These are phyloP conservation scores for Aspergillus tamarii DNA, from an alignment of 2,329 filamentous ascomycete species.

Conservation along the genomic window DNA sequence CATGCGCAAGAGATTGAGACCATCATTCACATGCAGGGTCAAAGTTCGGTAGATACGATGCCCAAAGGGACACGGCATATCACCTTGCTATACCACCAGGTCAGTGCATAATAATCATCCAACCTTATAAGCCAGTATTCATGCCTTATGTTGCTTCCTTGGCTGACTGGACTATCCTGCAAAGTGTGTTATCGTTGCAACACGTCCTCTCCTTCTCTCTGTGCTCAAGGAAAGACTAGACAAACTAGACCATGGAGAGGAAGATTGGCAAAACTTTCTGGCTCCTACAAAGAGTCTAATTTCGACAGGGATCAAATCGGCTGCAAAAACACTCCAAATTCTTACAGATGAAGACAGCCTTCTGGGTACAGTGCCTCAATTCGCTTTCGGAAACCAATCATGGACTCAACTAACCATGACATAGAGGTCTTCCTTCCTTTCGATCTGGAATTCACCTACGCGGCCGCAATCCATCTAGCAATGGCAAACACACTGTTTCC, in stretches of 20 bases:
- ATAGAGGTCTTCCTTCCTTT: conserved; percentile 44
- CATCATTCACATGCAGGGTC: conserved; percentile 39
- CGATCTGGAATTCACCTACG: conserved; percentile 44
- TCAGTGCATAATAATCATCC: conserved; percentile 15
- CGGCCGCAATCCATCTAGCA: conserved; percentile 38
- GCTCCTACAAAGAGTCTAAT: conserved; percentile 41
- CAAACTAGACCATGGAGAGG: conserved; percentile 26
- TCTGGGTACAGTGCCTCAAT: conserved; percentile 32
- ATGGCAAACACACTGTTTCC: conserved; percentile 45
- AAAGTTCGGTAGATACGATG: conserved; percentile 41
- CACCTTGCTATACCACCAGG: conserved; percentile 46
- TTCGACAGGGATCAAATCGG: conserved; percentile 47
- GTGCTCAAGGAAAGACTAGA: conserved; percentile 44
- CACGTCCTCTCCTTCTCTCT: conserved; percentile 43
- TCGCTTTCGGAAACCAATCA: not conserved
- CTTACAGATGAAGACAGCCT: conserved; percentile 40
- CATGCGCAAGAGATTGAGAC: conserved; percentile 46
- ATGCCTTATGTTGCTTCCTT: not conserved
- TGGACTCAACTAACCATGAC: not conserved
- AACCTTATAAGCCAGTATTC: rapidly evolving
- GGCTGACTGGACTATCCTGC: not conserved
- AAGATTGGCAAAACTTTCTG: conserved; percentile 40
- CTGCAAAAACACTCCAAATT: conserved; percentile 45
- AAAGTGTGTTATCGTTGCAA: conserved; percentile 45
- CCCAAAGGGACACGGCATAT: conserved; percentile 43